These are phyloP conservation scores for Puya raimondii DNA, from an alignment of 176 grass and related monocot genomes.

Conservation along the genomic window DNA sequence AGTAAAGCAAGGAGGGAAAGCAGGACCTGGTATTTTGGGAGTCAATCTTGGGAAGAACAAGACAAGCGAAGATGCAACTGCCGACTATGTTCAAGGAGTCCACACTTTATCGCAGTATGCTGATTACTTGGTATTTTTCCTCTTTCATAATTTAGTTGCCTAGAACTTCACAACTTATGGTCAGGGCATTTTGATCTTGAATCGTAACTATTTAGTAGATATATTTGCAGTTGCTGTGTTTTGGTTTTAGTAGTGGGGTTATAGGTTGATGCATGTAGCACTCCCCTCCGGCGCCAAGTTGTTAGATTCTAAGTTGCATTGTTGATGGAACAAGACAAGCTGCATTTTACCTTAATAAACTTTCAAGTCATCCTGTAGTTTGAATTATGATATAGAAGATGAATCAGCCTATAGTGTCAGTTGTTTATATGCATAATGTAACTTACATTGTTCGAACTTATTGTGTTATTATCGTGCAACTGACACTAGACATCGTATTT, in stretches of 20 bases:
- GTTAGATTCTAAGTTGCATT: no score
- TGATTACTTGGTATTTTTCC: constrained; percentile 76
- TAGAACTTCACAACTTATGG: not conserved
- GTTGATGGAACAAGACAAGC: no score
- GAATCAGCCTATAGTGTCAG: no score
- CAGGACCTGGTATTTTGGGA: constrained; percentile 89
- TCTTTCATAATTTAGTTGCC: constrained; percentile 3
- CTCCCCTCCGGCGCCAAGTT: no score
- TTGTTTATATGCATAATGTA: not conserved
- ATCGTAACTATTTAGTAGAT: not conserved
- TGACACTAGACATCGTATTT: constrained; percentile 2
- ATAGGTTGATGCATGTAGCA: no score
- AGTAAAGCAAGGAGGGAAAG: constrained; percentile 85
- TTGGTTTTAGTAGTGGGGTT: no score
- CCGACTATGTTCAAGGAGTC: constrained; percentile 96
- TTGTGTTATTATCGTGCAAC: not conserved
- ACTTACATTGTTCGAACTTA: not conserved
- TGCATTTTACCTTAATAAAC: no score
- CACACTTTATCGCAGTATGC: constrained; percentile 98
- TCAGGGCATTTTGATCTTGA: not conserved
- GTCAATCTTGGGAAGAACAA: constrained; percentile 99
- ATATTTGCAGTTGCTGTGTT: no score
- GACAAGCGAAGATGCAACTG: constrained; percentile 80
- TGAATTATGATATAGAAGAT: no score
- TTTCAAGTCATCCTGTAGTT: no score